Conservation (phyloP, 2,329 filamentous ascomycete genomes). For the Juglanconis oblonga region DNA sequence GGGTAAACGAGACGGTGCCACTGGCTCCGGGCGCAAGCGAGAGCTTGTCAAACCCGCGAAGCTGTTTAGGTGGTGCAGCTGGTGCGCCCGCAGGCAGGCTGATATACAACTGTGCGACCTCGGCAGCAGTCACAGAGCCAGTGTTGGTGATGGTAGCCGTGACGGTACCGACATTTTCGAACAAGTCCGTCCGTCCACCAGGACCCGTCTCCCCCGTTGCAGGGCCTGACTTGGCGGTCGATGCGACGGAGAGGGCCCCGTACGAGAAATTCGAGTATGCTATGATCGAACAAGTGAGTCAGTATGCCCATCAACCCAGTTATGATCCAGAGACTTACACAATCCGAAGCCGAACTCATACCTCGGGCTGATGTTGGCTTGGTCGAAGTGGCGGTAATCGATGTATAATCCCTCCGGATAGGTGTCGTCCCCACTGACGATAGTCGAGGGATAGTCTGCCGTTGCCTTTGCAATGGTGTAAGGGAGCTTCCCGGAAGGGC, state of each 20-base stretch:
- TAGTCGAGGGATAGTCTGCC: conserved; percentile 42
- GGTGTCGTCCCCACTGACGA: conserved; percentile 41
- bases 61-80: conserved; percentile 43
- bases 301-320: neutral
- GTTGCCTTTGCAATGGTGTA: conserved; percentile 49
- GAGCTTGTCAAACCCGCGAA: conserved; percentile 63
- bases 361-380: conserved; percentile 52
- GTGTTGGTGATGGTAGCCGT: conserved; percentile 64
- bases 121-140: conserved; percentile 58
- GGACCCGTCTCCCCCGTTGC: conserved; percentile 37
- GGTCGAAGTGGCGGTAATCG: conserved; percentile 64
- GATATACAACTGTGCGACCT: conserved; percentile 62
- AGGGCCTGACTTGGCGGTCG: conserved; percentile 35
- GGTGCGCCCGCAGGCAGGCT: conserved; percentile 38
- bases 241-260: conserved; percentile 43
- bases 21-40: conserved; percentile 45
- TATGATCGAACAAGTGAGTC: conserved; percentile 20
- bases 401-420: conserved; percentile 60
- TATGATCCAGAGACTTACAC: conserved; percentile 33
- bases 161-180: conserved; percentile 44
- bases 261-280: conserved; percentile 69
- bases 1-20: conserved; percentile 45
- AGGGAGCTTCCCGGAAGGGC: conserved; percentile 45
- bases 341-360: conserved; percentile 66
- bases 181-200: conserved; percentile 45